phyloP scores from a whole-genome alignment of 768 basidiomycete species.

The Mrakia blollopis region DNA sequence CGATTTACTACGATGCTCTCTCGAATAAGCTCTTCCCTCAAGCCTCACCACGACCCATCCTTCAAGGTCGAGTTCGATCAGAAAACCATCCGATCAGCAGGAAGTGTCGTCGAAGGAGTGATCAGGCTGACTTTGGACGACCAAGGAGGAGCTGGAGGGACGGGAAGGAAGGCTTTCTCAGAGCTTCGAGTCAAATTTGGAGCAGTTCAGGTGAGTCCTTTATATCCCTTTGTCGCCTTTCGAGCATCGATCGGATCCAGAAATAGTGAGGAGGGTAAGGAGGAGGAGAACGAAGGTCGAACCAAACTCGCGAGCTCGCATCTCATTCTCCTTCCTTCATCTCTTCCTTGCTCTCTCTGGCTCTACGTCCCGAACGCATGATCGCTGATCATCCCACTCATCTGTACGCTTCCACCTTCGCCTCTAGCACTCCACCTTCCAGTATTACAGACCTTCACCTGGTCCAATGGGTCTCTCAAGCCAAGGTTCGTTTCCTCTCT shows the following conservation, averaged over 20 bases:
- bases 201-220: neutral
- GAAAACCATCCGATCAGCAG: neutral
- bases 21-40: neutral
- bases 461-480: neutral
- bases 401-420: neutral
- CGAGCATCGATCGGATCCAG: neutral
- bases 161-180: neutral
- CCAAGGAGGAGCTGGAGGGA: neutral
- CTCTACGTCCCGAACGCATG: too few relatives aligned
- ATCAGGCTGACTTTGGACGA: neutral
- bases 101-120: neutral
- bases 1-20: neutral
- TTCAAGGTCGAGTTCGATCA: constrained; percentile 4
- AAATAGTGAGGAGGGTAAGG: neutral
- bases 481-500: neutral
- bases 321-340: too few relatives aligned
- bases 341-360: too few relatives aligned
- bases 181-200: neutral
- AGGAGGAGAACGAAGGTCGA: neutral
- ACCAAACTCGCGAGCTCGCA: neutral
- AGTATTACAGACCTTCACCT: neutral
- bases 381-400: neutral
- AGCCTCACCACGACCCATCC: neutral
- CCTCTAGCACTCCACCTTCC: constrained; percentile 1
- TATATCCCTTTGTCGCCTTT: too few relatives aligned